These are phyloP conservation scores for Lachancea meyersii DNA, from an alignment of 805 yeast species.

Conservation along the genomic window DNA sequence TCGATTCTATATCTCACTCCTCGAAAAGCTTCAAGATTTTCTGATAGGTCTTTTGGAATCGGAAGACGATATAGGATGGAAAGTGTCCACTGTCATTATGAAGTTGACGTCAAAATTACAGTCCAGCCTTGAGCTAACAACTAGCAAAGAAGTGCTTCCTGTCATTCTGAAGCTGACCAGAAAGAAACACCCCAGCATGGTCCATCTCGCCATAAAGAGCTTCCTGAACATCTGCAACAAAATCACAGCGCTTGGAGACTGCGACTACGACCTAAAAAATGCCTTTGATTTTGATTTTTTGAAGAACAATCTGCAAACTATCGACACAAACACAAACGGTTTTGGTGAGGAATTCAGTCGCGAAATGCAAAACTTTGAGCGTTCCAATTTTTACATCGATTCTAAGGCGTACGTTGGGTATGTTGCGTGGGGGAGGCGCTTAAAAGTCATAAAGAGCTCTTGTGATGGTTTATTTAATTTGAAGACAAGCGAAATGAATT, in stretches of 20 bases:
- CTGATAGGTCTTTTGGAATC: constrained; percentile 23
- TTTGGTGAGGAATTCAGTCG: constrained; percentile 39
- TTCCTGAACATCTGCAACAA: constrained; percentile 47
- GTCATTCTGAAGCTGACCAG: constrained; percentile 43
- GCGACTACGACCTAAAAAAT: constrained; percentile 42
- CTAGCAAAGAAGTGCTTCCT: constrained; percentile 37
- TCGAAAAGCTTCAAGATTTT: constrained; percentile 39
- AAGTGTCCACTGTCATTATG: constrained; percentile 42
- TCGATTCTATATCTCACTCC: constrained; percentile 34
- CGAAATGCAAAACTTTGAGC: constrained; percentile 45
- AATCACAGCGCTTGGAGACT: constrained; percentile 39
- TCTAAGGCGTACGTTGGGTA: constrained; percentile 55
- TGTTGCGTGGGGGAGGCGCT: constrained; percentile 63
- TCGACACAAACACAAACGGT: constrained; percentile 40
- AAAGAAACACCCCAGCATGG: constrained; percentile 63
- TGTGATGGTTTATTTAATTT: constrained; percentile 29
- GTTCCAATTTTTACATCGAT: constrained; percentile 53
- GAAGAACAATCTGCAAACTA: constrained; percentile 34
- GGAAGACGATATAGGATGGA: constrained; percentile 44
- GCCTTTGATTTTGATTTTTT: constrained; percentile 40
- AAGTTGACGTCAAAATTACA: constrained; percentile 49
- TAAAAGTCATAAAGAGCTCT: constrained; percentile 38
- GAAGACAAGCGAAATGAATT: constrained; percentile 37
- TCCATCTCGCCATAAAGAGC: constrained; percentile 55
- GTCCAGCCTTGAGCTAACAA: constrained; percentile 43